Evolutionary conservation across 1,284 basidiomycete genomes (phyloP), one percentile per base, ranked within the genome.

Genomic region (Neolentinus lepideus): DNA sequence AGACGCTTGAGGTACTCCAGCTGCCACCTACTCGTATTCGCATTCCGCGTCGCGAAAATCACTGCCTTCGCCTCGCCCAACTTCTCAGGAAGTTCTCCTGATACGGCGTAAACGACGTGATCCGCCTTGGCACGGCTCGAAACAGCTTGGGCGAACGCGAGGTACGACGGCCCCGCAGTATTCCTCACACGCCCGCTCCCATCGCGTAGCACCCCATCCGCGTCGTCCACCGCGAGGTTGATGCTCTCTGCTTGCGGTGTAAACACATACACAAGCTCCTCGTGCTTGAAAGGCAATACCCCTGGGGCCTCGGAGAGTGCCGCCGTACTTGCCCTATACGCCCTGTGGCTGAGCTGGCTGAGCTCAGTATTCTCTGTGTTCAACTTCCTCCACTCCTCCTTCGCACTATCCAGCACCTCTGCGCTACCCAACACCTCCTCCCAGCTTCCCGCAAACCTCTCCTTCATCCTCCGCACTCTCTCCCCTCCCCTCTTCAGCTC

Each of bases 211-310:
- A 76, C 67, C 8, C 71, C 75, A 31, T 79, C 78, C 0, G 71
- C 73, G 52, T 81, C 80, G 58, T 85, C 85, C 12, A 87, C 81
- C 0, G 83, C 84, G 51, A 67, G 71, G 66, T 87, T 87, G 45
- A 85, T 66, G 14, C 75, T 75, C 64, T 81, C 78, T 69, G 74
- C 72, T 45, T 67, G 67, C 0, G 86, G 86, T 0, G 83, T 84
- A 62, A 83, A 72, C 29, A 87, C 67, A 14, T 78, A 52, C 3
- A 80, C 66, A 2, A 63, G 60, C 10, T 66, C 63, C 1, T 59
- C 65, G 0, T 54, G 46, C 12, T 54, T 57, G 38, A 77, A 63
- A 0, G 79, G 79, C 1, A 81, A 58, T 6, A 71, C 61, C 1
- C 57, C 53, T 9, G 61, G 58, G 0, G 68, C 66, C 31, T 79